Conservation (phyloP, 768 basidiomycete genomes). For the Termitomyces sp. region DNA sequence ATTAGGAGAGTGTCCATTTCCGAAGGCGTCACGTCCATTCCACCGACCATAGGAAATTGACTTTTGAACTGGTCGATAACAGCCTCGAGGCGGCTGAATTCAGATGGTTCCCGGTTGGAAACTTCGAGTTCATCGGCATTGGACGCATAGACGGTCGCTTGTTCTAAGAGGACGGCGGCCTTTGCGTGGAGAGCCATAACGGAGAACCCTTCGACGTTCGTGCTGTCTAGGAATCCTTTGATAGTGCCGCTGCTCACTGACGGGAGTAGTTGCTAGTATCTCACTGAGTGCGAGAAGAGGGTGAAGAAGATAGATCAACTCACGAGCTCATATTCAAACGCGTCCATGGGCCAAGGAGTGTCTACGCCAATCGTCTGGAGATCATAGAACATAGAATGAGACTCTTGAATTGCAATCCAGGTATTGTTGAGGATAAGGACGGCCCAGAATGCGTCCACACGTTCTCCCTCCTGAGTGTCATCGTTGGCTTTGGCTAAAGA, state of each 20-base stretch:
- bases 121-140: constrained; percentile 1
- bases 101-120: constrained; percentile 1
- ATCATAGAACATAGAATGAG: constrained; percentile 37
- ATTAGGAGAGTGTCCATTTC: constrained; percentile 21
- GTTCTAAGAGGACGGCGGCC: constrained; percentile 30
- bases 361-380: constrained; percentile 26
- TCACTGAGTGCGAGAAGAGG: background rate
- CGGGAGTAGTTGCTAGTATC: constrained; percentile 12
- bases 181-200: constrained; percentile 22
- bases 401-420: constrained; percentile 39
- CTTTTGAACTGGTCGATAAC: constrained; percentile 19
- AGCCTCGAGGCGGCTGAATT: constrained; percentile 8
- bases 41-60: constrained; percentile 17
- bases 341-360: constrained; percentile 31
- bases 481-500: constrained; percentile 19
- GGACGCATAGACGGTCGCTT: constrained; percentile 16
- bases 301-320: background rate
- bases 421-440: constrained; percentile 37
- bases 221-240: constrained; percentile 21
- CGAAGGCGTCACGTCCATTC: constrained; percentile 13
- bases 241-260: constrained; percentile 20
- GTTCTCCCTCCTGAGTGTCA: constrained; percentile 24
- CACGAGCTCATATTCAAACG: constrained; percentile 13
- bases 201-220: constrained; percentile 20
- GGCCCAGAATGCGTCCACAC: constrained; percentile 30